A percentile compares a stretch with the other conserved stretches of the same genome.
Conservation (phyloP, 2,329 filamentous ascomycete genomes). For the Pseudocercospora fuligena region DNA sequence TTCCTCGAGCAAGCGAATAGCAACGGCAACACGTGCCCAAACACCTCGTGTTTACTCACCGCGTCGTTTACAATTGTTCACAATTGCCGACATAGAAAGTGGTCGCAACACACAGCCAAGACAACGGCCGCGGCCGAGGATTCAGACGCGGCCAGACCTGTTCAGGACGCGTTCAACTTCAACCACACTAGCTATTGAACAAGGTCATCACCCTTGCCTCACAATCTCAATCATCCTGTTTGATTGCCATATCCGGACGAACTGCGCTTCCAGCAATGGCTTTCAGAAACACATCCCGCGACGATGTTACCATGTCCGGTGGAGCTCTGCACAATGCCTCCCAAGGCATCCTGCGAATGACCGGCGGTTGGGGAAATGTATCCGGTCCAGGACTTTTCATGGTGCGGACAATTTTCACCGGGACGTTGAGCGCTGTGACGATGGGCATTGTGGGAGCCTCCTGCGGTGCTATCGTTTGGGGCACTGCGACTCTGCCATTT, state of each 20-base stretch:
- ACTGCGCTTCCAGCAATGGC: constrained; percentile 10
- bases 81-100: not conserved
- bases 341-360: constrained; percentile 17
- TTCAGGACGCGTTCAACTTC: not conserved
- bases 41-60: not conserved
- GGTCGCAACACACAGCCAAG: not conserved
- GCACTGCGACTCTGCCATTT: constrained; percentile 21
- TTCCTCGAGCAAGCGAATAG: not conserved
- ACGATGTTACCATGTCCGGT: constrained; percentile 6
- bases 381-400: constrained; percentile 21
- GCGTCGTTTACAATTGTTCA: not conserved
- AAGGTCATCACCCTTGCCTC: not conserved
- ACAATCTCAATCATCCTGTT: not conserved
- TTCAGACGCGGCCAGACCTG: not conserved
- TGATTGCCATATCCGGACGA: not conserved
- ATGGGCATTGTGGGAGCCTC: constrained; percentile 17
- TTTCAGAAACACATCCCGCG: constrained; percentile 12
- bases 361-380: constrained; percentile 19
- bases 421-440: constrained; percentile 13
- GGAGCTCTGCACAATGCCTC: constrained; percentile 16
- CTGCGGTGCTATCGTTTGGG: constrained; percentile 9
- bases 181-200: not conserved
- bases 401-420: constrained; percentile 20
- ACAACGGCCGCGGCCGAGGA: not conserved
- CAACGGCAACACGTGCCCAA: not conserved